Evolutionary conservation across 495 filamentous ascomycete genomes (phyloP).

Genomic region (Staphylotrichum longicolle): DNA sequence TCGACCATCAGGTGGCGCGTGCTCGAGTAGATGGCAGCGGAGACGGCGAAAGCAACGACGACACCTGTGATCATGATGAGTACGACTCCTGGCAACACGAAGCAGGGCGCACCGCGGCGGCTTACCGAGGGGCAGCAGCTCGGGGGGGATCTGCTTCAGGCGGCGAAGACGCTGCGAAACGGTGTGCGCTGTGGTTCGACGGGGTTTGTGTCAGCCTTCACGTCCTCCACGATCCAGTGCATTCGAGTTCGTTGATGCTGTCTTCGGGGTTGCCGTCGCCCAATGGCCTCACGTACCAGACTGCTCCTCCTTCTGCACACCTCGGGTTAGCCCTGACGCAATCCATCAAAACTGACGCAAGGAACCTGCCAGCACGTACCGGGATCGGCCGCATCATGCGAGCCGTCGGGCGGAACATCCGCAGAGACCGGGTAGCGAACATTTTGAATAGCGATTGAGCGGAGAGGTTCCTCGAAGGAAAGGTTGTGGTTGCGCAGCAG

Average conservation of each 20-base stretch:
- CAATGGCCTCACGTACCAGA: slow-evolving; percentile 62
- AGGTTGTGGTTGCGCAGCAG: slow-evolving; percentile 17
- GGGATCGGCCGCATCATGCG: slow-evolving; percentile 75
- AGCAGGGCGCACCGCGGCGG: slow-evolving; percentile 21
- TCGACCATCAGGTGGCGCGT: slow-evolving; percentile 77
- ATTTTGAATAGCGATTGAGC: slow-evolving; percentile 49
- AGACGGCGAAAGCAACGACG: slow-evolving; percentile 67
- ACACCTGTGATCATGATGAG: slow-evolving; percentile 55
- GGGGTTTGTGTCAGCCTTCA: slow-evolving; percentile 26
- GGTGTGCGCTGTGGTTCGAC: slow-evolving; percentile 70
- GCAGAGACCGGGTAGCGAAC: slow-evolving; percentile 61
- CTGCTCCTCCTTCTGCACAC: slow-evolving; percentile 74
- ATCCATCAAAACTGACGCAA: slow-evolving; percentile 23
- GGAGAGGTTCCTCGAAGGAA: slow-evolving; percentile 30
- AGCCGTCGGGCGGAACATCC: slow-evolving; percentile 56
- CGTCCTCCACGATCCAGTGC: background rate
- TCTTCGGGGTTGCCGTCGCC: slow-evolving; percentile 14
- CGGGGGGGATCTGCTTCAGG: slow-evolving; percentile 83
- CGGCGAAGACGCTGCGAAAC: slow-evolving; percentile 88
- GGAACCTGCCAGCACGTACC: slow-evolving; percentile 53
- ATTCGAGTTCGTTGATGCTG: background rate
- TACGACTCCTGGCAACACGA: background rate
- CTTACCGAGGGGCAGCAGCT: slow-evolving; percentile 93
- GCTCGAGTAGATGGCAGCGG: slow-evolving; percentile 77
- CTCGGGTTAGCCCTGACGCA: slow-evolving; percentile 37